Evolutionary conservation across 2,329 filamentous ascomycete genomes (phyloP), one percentile per base, ranked within the genome.

Genomic region (Fusarium sp.): DNA sequence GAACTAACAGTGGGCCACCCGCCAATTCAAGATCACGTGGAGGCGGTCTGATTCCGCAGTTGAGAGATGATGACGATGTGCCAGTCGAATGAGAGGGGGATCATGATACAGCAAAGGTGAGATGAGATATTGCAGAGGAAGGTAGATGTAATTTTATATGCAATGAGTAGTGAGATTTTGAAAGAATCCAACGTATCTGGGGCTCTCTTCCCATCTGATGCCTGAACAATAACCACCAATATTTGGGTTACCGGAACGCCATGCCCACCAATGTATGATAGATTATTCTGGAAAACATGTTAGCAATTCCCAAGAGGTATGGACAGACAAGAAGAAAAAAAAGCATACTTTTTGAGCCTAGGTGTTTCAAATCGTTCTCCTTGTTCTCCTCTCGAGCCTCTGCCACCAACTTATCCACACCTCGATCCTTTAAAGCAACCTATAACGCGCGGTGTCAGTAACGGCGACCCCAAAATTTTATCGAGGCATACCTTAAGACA

Each of bases 401-500:
- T 9, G 95, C 93, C 13, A 99, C 84, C 85, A 98, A 92, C 74
- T 92, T 93, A 80, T 98, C 94, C 77, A 99, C 97, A 59, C 96
- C 96, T 74, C 92, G 89, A 58, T 94, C 90, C 80, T 96, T 97
- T 50, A 99, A 85, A 5, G 91, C 94, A 82, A 89, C 63, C 69
- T 76, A 24, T 52, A n/a, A 36, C 40, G 15, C 34, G 14, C 18
- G 18, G 3, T 24, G 20, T 71, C 20, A 63, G 46, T 26, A 26
- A 48, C 28, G 17, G 18, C 24, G 28, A 31, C 20, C n/a, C 17
- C 22, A 11, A 36, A 26, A 2, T 8, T 36, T 7, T 3, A 36
- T 38, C 7, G 34, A 44, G 15, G 17, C 28, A 43, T 80, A 98
- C 96, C 69, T 89, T 90, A 42, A 99, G 81, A 77, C 96, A 99